Conservation (phyloP, 192 early-diverging fungal species). For the Entomortierella parvispora region DNA sequence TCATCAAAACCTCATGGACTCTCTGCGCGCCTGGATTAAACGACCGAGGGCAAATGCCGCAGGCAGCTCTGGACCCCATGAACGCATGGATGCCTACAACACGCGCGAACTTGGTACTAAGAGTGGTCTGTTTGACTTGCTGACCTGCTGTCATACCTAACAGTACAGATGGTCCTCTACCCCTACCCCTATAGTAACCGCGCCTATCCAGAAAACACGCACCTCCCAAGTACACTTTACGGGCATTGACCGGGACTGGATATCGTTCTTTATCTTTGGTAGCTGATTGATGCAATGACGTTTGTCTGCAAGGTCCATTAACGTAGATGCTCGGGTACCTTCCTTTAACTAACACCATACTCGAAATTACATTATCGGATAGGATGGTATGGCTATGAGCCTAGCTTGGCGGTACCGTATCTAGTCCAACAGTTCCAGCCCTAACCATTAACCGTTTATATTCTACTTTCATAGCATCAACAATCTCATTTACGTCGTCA, state of each 20-base stretch:
- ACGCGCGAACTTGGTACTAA: too few relatives aligned
- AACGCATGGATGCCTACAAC: too few relatives aligned
- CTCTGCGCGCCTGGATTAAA: too few relatives aligned
- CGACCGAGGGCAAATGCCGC: too few relatives aligned
- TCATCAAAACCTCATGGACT: too few relatives aligned
- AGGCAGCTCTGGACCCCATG: too few relatives aligned
- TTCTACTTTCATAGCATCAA: conserved; percentile 36
- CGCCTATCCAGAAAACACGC: too few relatives aligned
- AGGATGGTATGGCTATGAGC: neutral
- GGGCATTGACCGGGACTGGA: conserved; percentile 30
- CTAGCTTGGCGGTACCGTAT: neutral
- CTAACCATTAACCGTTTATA: neutral
- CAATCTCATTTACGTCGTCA: conserved; percentile 58
- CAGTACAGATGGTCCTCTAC: too few relatives aligned
- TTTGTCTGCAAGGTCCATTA: neutral
- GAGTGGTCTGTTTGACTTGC: too few relatives aligned
- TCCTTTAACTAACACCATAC: neutral
- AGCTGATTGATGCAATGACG: neutral
- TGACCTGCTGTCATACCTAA: too few relatives aligned
- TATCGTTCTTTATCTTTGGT: conserved; percentile 44
- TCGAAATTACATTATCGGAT: neutral
- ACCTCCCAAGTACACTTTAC: too few relatives aligned
- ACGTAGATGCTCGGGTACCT: neutral
- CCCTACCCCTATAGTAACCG: too few relatives aligned
- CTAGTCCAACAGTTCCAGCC: neutral